These are phyloP conservation scores for Blastocystis sp. DNA, from an alignment of 352 stramenopile genomes.

Conservation along the genomic window DNA sequence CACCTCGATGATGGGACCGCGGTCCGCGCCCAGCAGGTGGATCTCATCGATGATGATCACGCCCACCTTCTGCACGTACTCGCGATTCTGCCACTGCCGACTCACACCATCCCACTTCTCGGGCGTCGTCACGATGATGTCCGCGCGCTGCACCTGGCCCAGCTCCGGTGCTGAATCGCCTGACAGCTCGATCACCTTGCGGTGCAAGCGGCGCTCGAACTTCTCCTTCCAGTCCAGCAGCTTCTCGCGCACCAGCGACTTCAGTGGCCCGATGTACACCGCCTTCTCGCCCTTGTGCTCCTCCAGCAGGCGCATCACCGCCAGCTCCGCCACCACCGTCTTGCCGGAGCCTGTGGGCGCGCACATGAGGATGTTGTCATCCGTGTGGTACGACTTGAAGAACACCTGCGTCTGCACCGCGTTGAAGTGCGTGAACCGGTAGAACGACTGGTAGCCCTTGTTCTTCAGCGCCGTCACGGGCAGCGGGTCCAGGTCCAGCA, in stretches of 20 bases:
- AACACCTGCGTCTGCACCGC: conserved; percentile 97
- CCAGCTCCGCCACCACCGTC: conserved; percentile 91
- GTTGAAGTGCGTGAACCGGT: conserved; percentile 79
- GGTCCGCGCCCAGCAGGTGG: conserved; percentile 91
- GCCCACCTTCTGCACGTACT: conserved; percentile 78
- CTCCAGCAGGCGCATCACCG: conserved; percentile 90
- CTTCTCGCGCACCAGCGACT: conserved; percentile 89
- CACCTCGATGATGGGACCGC: conserved; percentile 88
- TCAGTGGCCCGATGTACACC: conserved; percentile 96
- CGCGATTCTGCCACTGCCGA: conserved; percentile 80
- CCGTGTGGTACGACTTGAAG: conserved; percentile 91
- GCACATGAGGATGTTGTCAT: conserved; percentile 90
- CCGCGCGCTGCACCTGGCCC: conserved; percentile 82
- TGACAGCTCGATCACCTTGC: conserved; percentile 89
- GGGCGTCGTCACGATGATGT: conserved; percentile 93
- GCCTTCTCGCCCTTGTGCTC: conserved; percentile 76
- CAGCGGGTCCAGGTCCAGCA: conserved; percentile 90
- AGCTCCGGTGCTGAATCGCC: conserved; percentile 91
- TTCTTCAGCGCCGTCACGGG: conserved; percentile 87
- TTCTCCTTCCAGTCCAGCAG: conserved; percentile 91
- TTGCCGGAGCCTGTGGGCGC: conserved; percentile 92
- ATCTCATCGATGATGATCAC: conserved; percentile 95
- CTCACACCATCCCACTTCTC: conserved; percentile 97
- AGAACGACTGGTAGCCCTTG: conserved; percentile 78
- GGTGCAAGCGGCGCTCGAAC: conserved; percentile 81